These are phyloP conservation scores for Mallotus nudiflorus DNA, from an alignment of 345 rosid species.

Conservation along the genomic window DNA sequence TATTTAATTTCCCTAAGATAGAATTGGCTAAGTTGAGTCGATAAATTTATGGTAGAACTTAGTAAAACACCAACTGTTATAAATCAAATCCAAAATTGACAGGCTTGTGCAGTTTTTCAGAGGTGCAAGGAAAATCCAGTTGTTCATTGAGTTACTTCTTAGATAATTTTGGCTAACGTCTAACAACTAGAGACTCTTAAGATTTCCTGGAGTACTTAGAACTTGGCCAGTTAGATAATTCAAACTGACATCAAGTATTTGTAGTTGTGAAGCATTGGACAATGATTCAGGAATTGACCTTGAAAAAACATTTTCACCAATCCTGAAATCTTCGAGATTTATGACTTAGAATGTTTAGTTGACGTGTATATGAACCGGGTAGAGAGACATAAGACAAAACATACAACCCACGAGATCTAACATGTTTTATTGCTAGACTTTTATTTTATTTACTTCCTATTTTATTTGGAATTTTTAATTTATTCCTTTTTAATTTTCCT, in stretches of 20 bases:
- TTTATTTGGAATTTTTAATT: too few species aligned
- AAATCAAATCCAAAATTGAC: background rate
- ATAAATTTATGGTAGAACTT: too few species aligned
- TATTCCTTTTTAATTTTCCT: too few species aligned
- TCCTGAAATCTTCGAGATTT: background rate
- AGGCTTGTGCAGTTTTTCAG: constrained; percentile 21
- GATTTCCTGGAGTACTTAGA: background rate
- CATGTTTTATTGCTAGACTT: too few species aligned
- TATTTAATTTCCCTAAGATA: constrained; percentile 3
- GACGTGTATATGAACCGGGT: too few species aligned
- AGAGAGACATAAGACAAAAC: too few species aligned
- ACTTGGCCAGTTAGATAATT: background rate
- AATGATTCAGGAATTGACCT: constrained; percentile 13
- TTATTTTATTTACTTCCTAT: too few species aligned
- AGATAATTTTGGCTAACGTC: constrained; percentile 5
- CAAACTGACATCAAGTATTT: background rate
- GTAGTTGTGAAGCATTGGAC: too few species aligned
- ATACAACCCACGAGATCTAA: too few species aligned
- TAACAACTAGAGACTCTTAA: constrained; percentile 4
- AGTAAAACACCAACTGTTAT: constrained; percentile 16
- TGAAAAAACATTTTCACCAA: constrained; percentile 19
- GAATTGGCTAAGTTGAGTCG: background rate
- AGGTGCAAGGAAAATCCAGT: constrained; percentile 14
- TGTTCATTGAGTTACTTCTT: constrained; percentile 7
- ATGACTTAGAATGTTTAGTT: too few species aligned